phyloP scores from a whole-genome alignment of 192 early-diverging fungal species.

The Paraglomus brasilianum region DNA sequence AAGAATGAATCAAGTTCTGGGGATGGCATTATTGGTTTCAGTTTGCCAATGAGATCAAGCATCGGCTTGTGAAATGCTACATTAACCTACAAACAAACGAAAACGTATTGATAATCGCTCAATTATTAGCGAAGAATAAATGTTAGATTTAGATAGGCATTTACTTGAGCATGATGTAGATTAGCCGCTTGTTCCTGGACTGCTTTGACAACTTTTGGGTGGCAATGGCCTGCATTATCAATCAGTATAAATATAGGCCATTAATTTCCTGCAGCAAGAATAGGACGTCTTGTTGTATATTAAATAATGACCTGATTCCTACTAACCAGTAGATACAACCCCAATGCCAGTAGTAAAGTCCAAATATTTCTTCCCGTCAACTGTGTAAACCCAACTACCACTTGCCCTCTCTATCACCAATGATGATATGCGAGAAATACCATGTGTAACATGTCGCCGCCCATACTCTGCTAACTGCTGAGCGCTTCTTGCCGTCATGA shows the following conservation, averaged over 20 bases:
- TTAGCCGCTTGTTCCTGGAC: conserved; percentile 47
- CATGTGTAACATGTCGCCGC: conserved; percentile 38
- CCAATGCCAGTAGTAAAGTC: conserved; percentile 49
- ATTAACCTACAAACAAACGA: conserved; percentile 23
- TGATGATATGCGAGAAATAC: conserved; percentile 39
- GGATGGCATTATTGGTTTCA: conserved; percentile 42
- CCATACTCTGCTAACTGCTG: conserved; percentile 43
- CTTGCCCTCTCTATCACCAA: conserved; percentile 41
- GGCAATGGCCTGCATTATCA: conserved; percentile 42
- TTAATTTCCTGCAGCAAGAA: too few relatives aligned
- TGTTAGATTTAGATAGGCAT: too few relatives aligned
- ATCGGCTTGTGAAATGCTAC: conserved; percentile 45
- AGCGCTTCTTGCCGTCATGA: too few relatives aligned
- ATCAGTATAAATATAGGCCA: too few relatives aligned
- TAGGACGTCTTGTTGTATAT: too few relatives aligned
- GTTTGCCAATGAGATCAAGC: conserved; percentile 40
- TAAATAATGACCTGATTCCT: not conserved
- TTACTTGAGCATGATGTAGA: conserved; percentile 43
- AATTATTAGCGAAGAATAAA: too few relatives aligned
- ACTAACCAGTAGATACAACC: conserved; percentile 44
- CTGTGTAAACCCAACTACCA: conserved; percentile 37
- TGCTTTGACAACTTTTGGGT: conserved; percentile 50
- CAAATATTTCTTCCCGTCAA: conserved; percentile 45
- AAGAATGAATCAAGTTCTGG: conserved; percentile 44
- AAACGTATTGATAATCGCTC: too few relatives aligned